Evolutionary conservation across 2,329 filamentous ascomycete species (phyloP), one percentile per base, ranked within the genome.

Genomic region (Pyrenochaeta sp.): DNA sequence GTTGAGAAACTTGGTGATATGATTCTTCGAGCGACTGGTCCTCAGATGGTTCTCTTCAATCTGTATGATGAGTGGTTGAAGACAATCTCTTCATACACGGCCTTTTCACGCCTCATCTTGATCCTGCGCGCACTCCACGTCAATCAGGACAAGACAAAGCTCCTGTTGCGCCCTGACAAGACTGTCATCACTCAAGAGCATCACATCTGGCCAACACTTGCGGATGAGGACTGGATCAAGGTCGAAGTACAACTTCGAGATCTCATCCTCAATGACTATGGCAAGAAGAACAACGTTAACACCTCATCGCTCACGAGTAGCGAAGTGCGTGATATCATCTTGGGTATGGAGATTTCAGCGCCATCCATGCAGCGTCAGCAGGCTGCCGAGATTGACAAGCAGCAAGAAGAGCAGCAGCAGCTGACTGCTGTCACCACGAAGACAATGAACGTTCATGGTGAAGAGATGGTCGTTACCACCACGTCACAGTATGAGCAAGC

Each of bases 201-300:
- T 79, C 95, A 99, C 75, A 99, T 99, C 73, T 99, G 95, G 95
- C 95, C 95, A 0, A 89, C 92, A 0, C 81, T 99, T 49, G 89
- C 91, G 0, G 95, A 99, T 61, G 95, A 99, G 67, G 93, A 97
- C 60, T 99, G 95, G 95, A 95, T 99, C 78, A 97, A 97, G 85
- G 92, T 99, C n/a, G 95, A 99, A 82, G 92, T 92, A 40, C 91
- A 96, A 73, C 82, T 99, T 36, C 89, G 95, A 75, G 95, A 99
- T 81, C 81, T 99, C 62, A 99, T 99, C 68, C 75, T 99, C 64
- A 97, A 98, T 65, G 95, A 99, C 74, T 99, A 99, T 74, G 95
- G 95, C 73, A 99, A 98, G 86, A 99, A 99, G 85, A 99, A 99
- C 82, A 99, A 98, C 67, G 95, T 99, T 81, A 99, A 99, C 68